Evolutionary conservation across 2,329 filamentous ascomycete species (phyloP), one percentile per base, ranked within the genome.

Genomic region (Cladophialophora bantiana): DNA sequence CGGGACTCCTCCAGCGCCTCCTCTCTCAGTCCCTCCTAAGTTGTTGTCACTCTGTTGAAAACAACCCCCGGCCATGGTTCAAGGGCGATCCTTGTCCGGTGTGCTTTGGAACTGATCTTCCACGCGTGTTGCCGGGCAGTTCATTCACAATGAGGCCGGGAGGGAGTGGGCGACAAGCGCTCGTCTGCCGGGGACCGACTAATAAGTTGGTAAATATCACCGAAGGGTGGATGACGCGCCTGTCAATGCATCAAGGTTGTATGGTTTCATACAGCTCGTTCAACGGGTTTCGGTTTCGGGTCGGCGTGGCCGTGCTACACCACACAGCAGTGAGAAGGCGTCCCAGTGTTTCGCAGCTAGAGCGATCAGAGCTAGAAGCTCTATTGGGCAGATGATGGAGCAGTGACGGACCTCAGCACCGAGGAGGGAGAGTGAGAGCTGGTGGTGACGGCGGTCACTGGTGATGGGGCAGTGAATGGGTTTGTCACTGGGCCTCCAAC

Each of bases 251-350:
- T 20, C 7, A 20, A 50, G 26, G 3, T 50, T 20, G 20, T 50
- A 9, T 50, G 45, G 45, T 26, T 50, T 50, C 45, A 50, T 50
- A 20, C 45, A 26, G 45, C 45, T 50, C 45, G 18, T 50, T 26
- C 45, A 50, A 50, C 45, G 45, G 45, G 45, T 50, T 50, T 50
- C 45, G 45, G 45, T 50, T 50, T 50, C 45, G 45, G 18, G 45
- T 50, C 26, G 18, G 45, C 18, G 7, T 18, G 26, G 18, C 5
- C 5, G 45, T 50, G 18, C 45, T 50, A 50, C 45, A 50, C 45
- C 9, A 42, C 15, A 15, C 38, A 12, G 38, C 13, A 42, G 12
- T 5, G 38, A 42, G 2, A 3, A 6, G 38, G 45, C 4, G 18
- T 26, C 18, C 12, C 20, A 50, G 45, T 26, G 18, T 26, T 50